Evolutionary conservation across 176 grass and related monocot genomes (phyloP).

Genomic region (Typha latifolia): DNA sequence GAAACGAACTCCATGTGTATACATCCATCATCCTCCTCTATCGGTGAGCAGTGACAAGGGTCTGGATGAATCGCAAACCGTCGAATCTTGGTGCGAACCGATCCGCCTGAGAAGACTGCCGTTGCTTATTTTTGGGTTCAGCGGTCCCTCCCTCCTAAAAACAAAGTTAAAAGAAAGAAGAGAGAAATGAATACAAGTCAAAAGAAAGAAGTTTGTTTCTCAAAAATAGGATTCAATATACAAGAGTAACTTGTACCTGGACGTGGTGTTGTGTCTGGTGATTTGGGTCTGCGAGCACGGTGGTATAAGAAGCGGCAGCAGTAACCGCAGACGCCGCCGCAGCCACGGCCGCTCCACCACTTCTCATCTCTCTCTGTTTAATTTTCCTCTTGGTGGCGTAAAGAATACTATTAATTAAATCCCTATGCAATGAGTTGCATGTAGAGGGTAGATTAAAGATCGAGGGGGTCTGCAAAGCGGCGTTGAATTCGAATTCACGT

Average conservation of each 20-base stretch:
- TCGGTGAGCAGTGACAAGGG: slow-evolving; percentile 19
- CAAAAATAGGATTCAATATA: not conserved
- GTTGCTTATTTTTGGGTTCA: not conserved
- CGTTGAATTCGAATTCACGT: not conserved
- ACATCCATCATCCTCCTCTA: not conserved
- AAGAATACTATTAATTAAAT: too few species aligned
- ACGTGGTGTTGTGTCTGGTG: not conserved
- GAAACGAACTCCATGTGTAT: too few species aligned
- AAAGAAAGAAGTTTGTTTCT: not conserved
- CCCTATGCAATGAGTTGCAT: not conserved
- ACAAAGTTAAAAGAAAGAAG: not conserved
- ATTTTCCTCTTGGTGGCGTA: not conserved
- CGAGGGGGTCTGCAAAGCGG: not conserved
- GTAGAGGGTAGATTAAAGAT: too few species aligned
- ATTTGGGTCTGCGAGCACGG: not conserved
- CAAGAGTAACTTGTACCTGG: not conserved
- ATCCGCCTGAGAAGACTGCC: not conserved
- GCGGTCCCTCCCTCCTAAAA: not conserved
- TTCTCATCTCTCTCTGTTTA: not conserved
- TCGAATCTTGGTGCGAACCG: slow-evolving; percentile 15
- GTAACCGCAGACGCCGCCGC: not conserved
- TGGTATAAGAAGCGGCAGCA: not conserved
- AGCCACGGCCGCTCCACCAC: not conserved
- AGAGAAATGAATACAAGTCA: not conserved
- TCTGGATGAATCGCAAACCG: slow-evolving; percentile 15